A percentile compares a stretch with the other conserved stretches of the same genome.
Evolutionary conservation across 306 rosid species (phyloP).

Genomic region (Cajanus cajan): DNA sequence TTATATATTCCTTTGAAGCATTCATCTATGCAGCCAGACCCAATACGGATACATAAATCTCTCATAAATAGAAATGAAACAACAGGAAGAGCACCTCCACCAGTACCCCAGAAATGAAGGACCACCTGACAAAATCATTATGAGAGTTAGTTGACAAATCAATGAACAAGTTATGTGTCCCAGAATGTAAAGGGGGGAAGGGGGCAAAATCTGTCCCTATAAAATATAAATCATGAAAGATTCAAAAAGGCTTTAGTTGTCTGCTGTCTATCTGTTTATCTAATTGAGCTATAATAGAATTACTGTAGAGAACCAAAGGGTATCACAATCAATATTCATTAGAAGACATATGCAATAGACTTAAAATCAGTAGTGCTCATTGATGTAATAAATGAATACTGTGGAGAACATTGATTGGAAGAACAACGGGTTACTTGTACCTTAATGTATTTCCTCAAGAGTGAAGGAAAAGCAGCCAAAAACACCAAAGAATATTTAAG

Average conservation of each 20-base stretch:
- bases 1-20: constrained; percentile 91
- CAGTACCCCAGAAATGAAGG: constrained; percentile 95
- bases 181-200: neutral
- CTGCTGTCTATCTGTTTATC: neutral
- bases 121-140: constrained; percentile 59
- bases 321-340: constrained; percentile 21
- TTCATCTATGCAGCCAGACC: constrained; percentile 89
- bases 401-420: constrained; percentile 6
- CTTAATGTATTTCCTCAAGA: constrained; percentile 84
- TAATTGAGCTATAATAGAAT: neutral
- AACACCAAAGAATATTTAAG: constrained; percentile 77
- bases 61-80: constrained; percentile 73
- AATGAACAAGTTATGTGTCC: constrained; percentile 16
- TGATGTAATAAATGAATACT: neutral
- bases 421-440: constrained; percentile 38
- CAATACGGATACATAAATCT: constrained; percentile 78
- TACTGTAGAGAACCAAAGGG: neutral
- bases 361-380: neutral
- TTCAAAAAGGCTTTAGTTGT: neutral
- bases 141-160: constrained; percentile 26
- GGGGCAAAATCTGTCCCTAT: neutral
- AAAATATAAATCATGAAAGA: neutral
- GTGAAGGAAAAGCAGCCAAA: constrained; percentile 87
- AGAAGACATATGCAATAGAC: constrained; percentile 19
- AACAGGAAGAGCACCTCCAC: constrained; percentile 89